Percentiles rank a stretch among this genome's conserved stretches.
phyloP scores from a whole-genome alignment of 164 flowering plant genomes.

The Magnolia officinalis region DNA sequence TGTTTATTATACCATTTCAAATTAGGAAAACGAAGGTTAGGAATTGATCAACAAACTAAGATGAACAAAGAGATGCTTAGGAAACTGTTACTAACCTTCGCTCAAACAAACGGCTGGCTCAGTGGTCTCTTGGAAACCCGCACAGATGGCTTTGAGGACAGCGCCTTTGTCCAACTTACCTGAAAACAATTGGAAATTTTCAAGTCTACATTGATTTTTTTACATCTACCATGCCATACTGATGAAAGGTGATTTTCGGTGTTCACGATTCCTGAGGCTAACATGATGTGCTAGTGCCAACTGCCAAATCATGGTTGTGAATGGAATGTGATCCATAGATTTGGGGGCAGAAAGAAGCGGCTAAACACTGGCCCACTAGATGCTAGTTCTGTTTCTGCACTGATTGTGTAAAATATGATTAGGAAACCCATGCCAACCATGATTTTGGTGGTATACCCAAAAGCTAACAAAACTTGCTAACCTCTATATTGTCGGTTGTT shows the following conservation, averaged over 20 bases:
- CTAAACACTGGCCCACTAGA: neutral
- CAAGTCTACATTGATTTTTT: neutral
- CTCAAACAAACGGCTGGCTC: slow-evolving; percentile 85
- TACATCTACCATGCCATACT: neutral
- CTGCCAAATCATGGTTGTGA: neutral
- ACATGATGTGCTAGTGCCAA: neutral
- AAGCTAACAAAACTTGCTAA: slow-evolving; percentile 11
- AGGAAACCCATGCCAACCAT: neutral
- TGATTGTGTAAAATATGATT: no score
- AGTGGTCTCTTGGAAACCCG: slow-evolving; percentile 91
- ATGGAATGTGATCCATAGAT: neutral
- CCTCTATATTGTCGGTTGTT: slow-evolving; percentile 94
- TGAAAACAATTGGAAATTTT: slow-evolving; percentile 25
- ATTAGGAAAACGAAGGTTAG: neutral
- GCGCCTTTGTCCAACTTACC: slow-evolving; percentile 90
- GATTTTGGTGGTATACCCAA: neutral
- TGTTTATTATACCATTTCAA: slow-evolving; percentile 20
- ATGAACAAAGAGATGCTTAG: neutral
- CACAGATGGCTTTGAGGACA: slow-evolving; percentile 90
- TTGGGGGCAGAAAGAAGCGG: neutral
- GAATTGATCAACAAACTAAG: neutral
- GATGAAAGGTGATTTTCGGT: neutral
- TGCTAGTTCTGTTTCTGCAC: neutral
- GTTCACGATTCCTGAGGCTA: neutral
- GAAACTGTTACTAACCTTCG: slow-evolving; percentile 41